Percentiles rank a stretch among this genome's conserved stretches.
phyloP scores from a whole-genome alignment of 2,329 filamentous ascomycete species.

The Monilinia fructicola region DNA sequence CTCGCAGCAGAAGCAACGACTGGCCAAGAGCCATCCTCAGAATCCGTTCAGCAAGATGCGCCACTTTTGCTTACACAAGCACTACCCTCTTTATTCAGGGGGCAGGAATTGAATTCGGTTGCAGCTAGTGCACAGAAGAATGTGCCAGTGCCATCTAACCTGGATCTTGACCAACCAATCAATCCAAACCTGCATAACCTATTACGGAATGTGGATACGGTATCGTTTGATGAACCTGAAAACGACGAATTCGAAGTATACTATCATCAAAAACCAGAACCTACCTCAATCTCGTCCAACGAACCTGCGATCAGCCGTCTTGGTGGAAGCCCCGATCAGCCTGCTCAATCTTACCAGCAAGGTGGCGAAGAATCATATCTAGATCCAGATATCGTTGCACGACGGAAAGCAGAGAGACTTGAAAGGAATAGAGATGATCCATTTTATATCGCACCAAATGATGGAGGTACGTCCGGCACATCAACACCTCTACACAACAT shows the following conservation, averaged over 20 bases:
- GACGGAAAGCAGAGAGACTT: constrained; percentile 71
- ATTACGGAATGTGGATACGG: constrained; percentile 56
- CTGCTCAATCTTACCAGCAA: constrained; percentile 56
- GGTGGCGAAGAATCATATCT: constrained; percentile 63
- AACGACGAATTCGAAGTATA: constrained; percentile 68
- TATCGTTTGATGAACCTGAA: constrained; percentile 52
- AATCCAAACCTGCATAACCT: constrained; percentile 70
- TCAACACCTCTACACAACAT: constrained; percentile 81
- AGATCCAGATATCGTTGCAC: constrained; percentile 71
- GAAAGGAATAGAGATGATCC: constrained; percentile 91
- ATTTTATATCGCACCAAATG: constrained; percentile 75
- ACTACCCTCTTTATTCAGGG: constrained; percentile 82
- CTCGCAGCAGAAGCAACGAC: constrained; percentile 79
- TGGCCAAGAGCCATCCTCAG: constrained; percentile 60
- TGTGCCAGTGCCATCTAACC: constrained; percentile 72
- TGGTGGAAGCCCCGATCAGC: constrained; percentile 48
- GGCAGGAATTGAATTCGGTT: constrained; percentile 85
- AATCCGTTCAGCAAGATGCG: constrained; percentile 59
- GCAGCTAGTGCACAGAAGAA: constrained; percentile 79
- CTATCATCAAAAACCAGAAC: constrained; percentile 50
- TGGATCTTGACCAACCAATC: constrained; percentile 81
- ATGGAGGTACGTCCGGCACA: constrained; percentile 54
- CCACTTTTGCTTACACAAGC: constrained; percentile 87
- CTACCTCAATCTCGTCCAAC: constrained; percentile 47
- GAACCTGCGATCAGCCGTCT: constrained; percentile 58